Conservation (phyloP, 176 grass and related monocot species). For the Rhipidocladum racemiflorum region DNA sequence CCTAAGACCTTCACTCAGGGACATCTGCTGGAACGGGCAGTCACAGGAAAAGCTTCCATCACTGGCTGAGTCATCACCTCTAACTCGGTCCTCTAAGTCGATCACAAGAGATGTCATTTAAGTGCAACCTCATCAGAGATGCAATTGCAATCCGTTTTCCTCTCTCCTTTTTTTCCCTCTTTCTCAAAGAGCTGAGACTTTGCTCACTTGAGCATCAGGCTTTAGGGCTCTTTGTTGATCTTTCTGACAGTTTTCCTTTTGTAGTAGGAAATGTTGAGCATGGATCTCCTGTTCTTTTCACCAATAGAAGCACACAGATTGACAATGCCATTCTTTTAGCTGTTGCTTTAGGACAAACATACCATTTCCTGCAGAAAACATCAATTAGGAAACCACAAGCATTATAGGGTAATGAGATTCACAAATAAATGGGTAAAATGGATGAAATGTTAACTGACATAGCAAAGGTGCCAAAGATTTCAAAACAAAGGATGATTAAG, state of each 20-base stretch:
- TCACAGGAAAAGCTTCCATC: constrained; percentile 47
- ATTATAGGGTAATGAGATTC: constrained; percentile 13
- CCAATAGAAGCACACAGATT: constrained; percentile 34
- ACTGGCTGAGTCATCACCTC: constrained; percentile 28
- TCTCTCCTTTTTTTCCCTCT: background rate
- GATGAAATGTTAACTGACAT: constrained; percentile 11
- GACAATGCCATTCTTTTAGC: background rate
- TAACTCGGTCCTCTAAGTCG: constrained; percentile 35
- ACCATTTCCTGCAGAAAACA: constrained; percentile 22
- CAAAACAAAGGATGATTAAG: constrained; percentile 13
- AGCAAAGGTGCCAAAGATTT: background rate
- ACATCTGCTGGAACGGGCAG: constrained; percentile 72
- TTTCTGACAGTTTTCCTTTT: constrained; percentile 38
- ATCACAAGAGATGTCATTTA: constrained; percentile 26
- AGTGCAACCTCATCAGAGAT: constrained; percentile 29
- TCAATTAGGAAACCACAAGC: background rate
- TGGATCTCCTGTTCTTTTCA: constrained; percentile 41
- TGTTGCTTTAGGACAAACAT: constrained; percentile 24
- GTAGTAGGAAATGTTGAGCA: constrained; percentile 19
- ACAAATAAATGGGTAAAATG: background rate
- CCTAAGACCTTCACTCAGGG: constrained; percentile 71
- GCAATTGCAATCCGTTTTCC: constrained; percentile 14
- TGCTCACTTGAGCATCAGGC: constrained; percentile 32
- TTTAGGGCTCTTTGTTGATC: constrained; percentile 33
- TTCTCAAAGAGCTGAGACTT: constrained; percentile 33